A percentile compares a stretch with the other conserved stretches of the same genome.
phyloP scores from a whole-genome alignment of 2,329 filamentous ascomycete genomes.

The Apiospora pterosperma region DNA sequence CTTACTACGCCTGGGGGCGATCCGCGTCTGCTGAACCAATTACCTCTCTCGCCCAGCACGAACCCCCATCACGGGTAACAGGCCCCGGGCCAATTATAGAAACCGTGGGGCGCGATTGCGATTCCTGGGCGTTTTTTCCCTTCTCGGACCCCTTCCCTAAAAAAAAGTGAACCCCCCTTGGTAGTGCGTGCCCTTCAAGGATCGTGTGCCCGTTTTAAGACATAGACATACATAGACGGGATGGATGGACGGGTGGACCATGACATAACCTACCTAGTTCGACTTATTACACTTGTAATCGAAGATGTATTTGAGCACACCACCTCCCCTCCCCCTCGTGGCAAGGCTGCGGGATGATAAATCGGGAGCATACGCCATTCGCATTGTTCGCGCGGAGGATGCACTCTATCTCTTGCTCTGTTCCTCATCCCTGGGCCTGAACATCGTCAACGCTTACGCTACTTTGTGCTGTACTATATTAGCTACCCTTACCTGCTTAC shows the following conservation, averaged over 20 bases:
- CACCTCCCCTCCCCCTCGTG: neutral
- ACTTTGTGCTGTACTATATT: neutral
- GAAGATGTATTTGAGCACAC: neutral
- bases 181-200: neutral
- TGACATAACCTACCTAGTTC: neutral
- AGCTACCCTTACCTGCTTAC: too few relatives aligned
- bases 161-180: too few relatives aligned
- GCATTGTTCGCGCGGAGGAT: neutral
- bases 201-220: neutral
- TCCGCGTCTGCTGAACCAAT: neutral
- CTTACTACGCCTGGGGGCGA: neutral
- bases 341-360: neutral
- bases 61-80: neutral
- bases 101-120: neutral
- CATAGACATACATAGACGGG: neutral
- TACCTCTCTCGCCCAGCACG: neutral
- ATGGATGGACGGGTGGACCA: too few relatives aligned
- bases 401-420: neutral
- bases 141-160: neutral
- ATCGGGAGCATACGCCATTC: neutral
- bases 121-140: neutral
- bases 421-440: neutral
- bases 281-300: neutral
- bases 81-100: neutral
- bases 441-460: neutral